Evolutionary conservation across 371 early-diverging fungal species (phyloP).

Genomic region (Mortierella sp.): DNA sequence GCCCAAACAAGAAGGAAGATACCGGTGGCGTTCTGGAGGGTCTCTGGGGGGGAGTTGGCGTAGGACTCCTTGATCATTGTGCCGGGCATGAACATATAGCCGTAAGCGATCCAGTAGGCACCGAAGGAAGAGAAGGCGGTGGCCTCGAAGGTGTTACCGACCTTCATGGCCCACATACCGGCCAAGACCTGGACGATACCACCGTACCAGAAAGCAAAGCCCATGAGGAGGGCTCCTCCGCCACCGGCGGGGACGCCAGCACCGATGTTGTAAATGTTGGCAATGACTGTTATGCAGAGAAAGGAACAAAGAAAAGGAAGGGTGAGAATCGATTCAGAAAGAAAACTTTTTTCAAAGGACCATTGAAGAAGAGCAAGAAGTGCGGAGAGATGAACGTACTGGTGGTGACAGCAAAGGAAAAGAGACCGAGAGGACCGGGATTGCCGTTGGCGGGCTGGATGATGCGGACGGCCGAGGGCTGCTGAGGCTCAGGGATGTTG

Average conservation of each 20-base stretch:
- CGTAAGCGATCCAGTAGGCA: conserved; percentile 62
- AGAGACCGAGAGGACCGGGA: conserved; percentile 83
- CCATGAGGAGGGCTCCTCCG: conserved; percentile 69
- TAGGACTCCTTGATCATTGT: conserved; percentile 33
- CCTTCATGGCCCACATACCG: conserved; percentile 63
- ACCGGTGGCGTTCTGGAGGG: conserved; percentile 41
- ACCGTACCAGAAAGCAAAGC: conserved; percentile 85
- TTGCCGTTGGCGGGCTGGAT: conserved; percentile 66
- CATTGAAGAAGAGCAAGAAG: not conserved
- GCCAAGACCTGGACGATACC: conserved; percentile 80
- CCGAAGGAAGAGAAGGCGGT: conserved; percentile 66
- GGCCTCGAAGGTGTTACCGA: conserved; percentile 64
- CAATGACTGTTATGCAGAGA: conserved; percentile 22
- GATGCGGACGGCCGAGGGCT: conserved; percentile 43
- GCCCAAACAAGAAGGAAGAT: conserved; percentile 52
- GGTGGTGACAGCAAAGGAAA: conserved; percentile 82
- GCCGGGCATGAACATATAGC: conserved; percentile 51
- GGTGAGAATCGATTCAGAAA: not conserved
- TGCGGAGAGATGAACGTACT: conserved; percentile 62
- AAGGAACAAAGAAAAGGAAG: not conserved
- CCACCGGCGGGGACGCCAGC: conserved; percentile 69
- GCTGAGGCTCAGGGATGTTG: conserved; percentile 6
- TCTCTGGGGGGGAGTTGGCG: conserved; percentile 13
- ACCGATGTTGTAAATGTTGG: conserved; percentile 71
- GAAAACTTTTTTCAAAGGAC: not conserved